Conservation (phyloP, 2,329 filamentous ascomycete genomes). For the Aspergillus ochraceus region DNA sequence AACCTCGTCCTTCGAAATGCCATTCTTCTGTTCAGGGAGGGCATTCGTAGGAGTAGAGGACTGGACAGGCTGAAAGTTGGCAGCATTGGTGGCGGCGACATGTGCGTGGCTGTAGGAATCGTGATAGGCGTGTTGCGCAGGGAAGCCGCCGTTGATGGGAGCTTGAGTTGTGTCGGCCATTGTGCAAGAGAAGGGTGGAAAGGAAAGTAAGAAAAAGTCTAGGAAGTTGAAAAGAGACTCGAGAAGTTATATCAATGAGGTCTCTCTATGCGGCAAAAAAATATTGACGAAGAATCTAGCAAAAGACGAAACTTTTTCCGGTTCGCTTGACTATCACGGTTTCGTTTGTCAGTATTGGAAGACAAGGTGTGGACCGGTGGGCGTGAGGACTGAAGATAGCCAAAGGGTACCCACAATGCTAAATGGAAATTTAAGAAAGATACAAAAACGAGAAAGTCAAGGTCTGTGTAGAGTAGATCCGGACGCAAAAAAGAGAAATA, state of each 20-base stretch:
- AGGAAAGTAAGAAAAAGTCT: not conserved
- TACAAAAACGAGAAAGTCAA: conserved; percentile 15
- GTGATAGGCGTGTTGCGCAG: conserved; percentile 40
- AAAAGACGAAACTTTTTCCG: not conserved
- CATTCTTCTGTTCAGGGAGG: conserved; percentile 41
- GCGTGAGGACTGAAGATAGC: not conserved
- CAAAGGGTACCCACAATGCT: conserved; percentile 29
- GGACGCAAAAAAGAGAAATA: conserved; percentile 17
- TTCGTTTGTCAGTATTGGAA: not conserved
- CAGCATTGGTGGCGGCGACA: conserved; percentile 34
- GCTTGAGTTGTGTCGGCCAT: conserved; percentile 44
- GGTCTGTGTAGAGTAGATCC: conserved; percentile 8
- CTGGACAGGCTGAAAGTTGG: conserved; percentile 42
- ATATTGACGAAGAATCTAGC: not conserved
- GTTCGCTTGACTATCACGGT: not conserved
- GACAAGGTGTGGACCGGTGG: not conserved
- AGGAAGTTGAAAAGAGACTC: not conserved
- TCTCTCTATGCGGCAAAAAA: not conserved
- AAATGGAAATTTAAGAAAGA: conserved; percentile 20
- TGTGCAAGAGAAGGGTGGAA: conserved; percentile 13
- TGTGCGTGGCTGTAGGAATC: conserved; percentile 38
- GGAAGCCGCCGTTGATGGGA: conserved; percentile 45
- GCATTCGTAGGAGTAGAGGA: conserved; percentile 41
- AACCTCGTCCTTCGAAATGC: conserved; percentile 81
- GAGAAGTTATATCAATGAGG: not conserved